Conservation (phyloP, 768 basidiomycete genomes). For the Mycena vitilis region DNA sequence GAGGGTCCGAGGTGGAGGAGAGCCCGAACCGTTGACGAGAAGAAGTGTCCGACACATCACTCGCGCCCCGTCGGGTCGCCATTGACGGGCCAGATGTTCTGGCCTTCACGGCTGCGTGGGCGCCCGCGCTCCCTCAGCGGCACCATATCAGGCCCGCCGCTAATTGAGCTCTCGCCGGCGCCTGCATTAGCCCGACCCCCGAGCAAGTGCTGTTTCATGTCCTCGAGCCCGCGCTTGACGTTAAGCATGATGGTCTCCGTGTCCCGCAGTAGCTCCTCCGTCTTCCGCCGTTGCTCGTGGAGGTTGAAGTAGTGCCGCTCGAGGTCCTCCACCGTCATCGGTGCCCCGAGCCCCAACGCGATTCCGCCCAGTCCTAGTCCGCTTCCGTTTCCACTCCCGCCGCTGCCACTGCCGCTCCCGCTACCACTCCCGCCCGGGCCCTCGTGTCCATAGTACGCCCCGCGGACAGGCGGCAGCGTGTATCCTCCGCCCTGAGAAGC, state of each 20-base stretch:
- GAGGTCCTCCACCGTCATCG: slow-evolving; percentile 67
- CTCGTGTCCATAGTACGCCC: slow-evolving; percentile 34
- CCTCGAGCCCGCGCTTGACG: slow-evolving; percentile 80
- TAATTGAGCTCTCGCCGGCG: neutral
- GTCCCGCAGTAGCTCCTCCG: slow-evolving; percentile 81
- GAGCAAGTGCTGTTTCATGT: slow-evolving; percentile 60
- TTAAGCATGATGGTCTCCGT: slow-evolving; percentile 81
- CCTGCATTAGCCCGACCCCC: slow-evolving; percentile 3
- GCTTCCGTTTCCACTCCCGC: slow-evolving; percentile 39
- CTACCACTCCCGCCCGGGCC: slow-evolving; percentile 28
- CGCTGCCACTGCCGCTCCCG: slow-evolving; percentile 27
- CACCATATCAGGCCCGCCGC: slow-evolving; percentile 24
- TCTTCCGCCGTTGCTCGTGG: slow-evolving; percentile 67
- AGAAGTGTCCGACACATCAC: neutral
- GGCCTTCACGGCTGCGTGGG: slow-evolving; percentile 20
- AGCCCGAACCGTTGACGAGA: too few relatives aligned
- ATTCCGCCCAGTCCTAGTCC: slow-evolving; percentile 18
- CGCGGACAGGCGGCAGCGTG: slow-evolving; percentile 24
- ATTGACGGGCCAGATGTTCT: slow-evolving; percentile 33
- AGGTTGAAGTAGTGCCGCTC: slow-evolving; percentile 79
- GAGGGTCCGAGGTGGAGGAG: neutral
- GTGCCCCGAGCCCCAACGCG: slow-evolving; percentile 31
- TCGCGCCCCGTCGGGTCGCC: slow-evolving; percentile 22
- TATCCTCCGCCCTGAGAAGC: slow-evolving; percentile 12
- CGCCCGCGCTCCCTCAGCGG: slow-evolving; percentile 32